These are phyloP conservation scores for Verbascum thapsus DNA, from an alignment of 257 asterid genomes.

Conservation along the genomic window DNA sequence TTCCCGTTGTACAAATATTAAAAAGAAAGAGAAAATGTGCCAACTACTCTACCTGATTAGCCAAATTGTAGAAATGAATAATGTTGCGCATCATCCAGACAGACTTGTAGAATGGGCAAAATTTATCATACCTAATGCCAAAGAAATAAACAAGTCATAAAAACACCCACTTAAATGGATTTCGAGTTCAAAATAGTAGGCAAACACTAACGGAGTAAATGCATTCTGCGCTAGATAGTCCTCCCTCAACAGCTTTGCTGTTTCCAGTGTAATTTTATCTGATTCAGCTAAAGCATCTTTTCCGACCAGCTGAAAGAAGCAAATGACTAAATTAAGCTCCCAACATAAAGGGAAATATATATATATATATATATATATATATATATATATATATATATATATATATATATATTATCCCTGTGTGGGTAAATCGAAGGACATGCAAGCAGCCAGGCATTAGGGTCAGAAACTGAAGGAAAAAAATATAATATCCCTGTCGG, in stretches of 20 bases:
- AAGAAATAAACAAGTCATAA: constrained; percentile 15
- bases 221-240: constrained; percentile 99
- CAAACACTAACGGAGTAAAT: constrained; percentile 79
- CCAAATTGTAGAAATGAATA: constrained; percentile 92
- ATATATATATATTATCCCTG: too few relatives aligned
- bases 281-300: constrained; percentile 98
- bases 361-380: too few relatives aligned
- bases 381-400: too few relatives aligned
- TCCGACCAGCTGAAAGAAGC: constrained; percentile 82
- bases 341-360: neutral
- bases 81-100: constrained; percentile 99
- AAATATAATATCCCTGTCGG: too few relatives aligned
- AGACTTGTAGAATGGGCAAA: constrained; percentile 97
- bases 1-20: too few relatives aligned
- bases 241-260: constrained; percentile 99
- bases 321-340: constrained; percentile 28
- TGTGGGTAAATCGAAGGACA: too few relatives aligned
- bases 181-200: constrained; percentile 9
- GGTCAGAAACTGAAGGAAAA: too few relatives aligned
- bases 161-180: neutral
- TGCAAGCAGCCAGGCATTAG: too few relatives aligned
- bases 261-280: constrained; percentile 94
- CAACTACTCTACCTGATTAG: constrained; percentile 75
- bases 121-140: constrained; percentile 80
- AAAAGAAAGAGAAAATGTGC: neutral